Evolutionary conservation across 345 rosid genomes (phyloP).

Genomic region (Citrus sp.): DNA sequence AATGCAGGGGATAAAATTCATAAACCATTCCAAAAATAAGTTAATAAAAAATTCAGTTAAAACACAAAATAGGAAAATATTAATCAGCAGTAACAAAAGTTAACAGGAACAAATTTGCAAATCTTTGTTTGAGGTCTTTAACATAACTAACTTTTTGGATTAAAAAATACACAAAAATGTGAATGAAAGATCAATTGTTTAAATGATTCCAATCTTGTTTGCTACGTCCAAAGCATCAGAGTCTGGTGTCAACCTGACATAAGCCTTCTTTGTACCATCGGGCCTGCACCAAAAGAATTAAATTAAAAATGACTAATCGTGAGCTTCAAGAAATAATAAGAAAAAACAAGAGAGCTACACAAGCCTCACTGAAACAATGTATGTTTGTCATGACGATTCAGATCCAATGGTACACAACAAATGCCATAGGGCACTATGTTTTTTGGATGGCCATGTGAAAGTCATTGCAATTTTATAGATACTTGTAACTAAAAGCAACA

Average conservation of each 20-base stretch:
- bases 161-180: conserved; percentile 4
- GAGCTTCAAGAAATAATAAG: background rate
- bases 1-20: too few relatives aligned
- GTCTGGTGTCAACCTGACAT: conserved; percentile 89
- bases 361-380: background rate
- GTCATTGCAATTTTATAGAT: background rate
- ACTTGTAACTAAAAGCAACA: background rate
- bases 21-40: background rate
- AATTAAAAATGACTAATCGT: background rate
- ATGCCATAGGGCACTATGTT: background rate
- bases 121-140: conserved; percentile 1
- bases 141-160: conserved; percentile 3
- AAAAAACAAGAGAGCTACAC: background rate
- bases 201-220: conserved; percentile 93
- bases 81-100: conserved; percentile 1
- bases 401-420: background rate
- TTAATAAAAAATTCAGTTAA: background rate
- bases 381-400: background rate
- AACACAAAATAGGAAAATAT: background rate
- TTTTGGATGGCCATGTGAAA: background rate
- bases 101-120: conserved; percentile 2
- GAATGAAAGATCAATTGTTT: conserved; percentile 8
- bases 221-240: conserved; percentile 95
- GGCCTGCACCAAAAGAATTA: conserved; percentile 48
- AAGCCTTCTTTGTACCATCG: conserved; percentile 93